Evolutionary conservation across 2,329 filamentous ascomycete genomes (phyloP), one percentile per base, ranked within the genome.

Genomic region (Catunica adiposa): DNA sequence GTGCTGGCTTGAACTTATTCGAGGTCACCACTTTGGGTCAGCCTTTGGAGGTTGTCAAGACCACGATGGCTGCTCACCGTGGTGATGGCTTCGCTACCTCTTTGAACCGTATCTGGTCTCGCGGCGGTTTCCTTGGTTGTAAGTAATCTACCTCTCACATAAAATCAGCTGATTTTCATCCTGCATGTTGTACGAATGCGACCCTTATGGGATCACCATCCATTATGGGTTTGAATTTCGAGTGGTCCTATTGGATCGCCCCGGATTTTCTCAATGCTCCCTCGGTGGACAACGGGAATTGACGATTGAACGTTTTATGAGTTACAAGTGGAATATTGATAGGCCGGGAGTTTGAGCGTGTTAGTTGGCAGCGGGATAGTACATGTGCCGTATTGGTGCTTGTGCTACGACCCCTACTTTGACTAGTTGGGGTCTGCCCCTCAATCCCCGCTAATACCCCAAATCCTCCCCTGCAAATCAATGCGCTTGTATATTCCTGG

Each of bases 31-130:
- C 76, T 58, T 70, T 77, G 62, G 73, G 74, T 62, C 77, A 94
- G 80, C 92, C 92, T 63, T 79, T 98, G 70, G 92, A 98, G 79
- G 92, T 98, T 72, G 80, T 86, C 77, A 98, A 98, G 86, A 98
- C 92, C 67, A 97, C 92, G 71, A 97, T 98, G 88, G 92, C 92
- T 66, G 92, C 92, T 64, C 92, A 98, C 75, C 84, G 92, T 71
- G 78, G 80, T 65, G 90, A 97, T 70, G 83, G 81, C 71, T 92
- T 98, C 73, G 75, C 76, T 62, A 77, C 81, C 63, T 86, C 92
- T 67, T 82, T 97, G 68, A 72, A 75, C 66, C 83, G 88, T 69
- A 86, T 97, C 73, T 98, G 92, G 92, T 76, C 80, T 68, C 87
- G 92, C 73, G 92, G 92, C 72, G 92, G 92, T 74, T 75, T 85